Evolutionary conservation across 2,329 filamentous ascomycete species (phyloP).

Genomic region (Rachicladosporium sp.): DNA sequence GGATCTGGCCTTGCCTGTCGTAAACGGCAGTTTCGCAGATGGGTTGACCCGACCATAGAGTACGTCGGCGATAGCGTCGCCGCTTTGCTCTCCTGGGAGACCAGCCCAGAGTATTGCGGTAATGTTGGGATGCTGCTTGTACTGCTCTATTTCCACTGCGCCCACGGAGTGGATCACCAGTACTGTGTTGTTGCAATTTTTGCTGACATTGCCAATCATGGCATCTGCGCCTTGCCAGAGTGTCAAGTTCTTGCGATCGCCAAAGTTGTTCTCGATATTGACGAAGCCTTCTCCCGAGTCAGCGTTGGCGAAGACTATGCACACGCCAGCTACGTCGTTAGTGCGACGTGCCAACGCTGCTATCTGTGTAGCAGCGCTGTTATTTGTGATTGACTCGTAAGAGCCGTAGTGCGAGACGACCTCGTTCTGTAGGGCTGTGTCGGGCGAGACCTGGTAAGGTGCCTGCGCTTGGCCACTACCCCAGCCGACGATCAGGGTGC

Average conservation of each 20-base stretch:
- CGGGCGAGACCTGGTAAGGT: conserved; percentile 20
- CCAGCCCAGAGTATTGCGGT: conserved; percentile 72
- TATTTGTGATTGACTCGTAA: conserved; percentile 17
- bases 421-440: conserved; percentile 18
- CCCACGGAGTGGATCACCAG: conserved; percentile 78
- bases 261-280: conserved; percentile 29
- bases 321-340: conserved; percentile 26
- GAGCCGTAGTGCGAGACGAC: conserved; percentile 12
- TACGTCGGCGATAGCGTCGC: conserved; percentile 62
- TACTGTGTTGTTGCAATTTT: conserved; percentile 69
- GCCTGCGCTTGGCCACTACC: conserved; percentile 31
- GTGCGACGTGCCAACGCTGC: conserved; percentile 24
- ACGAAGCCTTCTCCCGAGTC: conserved; percentile 39
- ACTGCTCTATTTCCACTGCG: conserved; percentile 61
- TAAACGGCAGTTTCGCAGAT: conserved; percentile 62
- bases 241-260: conserved; percentile 37
- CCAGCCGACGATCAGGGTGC: conserved; percentile 36
- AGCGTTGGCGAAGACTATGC: conserved; percentile 11
- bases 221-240: conserved; percentile 26
- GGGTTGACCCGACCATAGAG: conserved; percentile 68
- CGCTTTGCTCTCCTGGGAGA: conserved; percentile 67
- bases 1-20: conserved; percentile 52
- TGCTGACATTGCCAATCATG: conserved; percentile 64
- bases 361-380: conserved; percentile 13
- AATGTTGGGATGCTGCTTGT: conserved; percentile 60